phyloP scores from a whole-genome alignment of 1,139 yeast genomes.

The Pichia sp. region DNA sequence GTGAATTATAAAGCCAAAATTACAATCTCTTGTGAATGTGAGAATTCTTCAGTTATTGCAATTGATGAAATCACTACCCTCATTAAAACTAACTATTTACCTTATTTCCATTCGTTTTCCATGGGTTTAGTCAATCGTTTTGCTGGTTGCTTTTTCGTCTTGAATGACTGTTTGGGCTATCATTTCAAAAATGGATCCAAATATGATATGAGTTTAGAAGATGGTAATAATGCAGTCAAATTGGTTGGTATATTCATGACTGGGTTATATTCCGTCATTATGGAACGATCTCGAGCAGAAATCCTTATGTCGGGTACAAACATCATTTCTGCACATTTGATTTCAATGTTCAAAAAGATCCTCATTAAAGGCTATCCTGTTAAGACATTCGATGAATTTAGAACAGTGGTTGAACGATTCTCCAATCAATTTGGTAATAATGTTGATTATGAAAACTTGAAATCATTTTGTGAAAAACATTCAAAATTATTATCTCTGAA shows the following conservation, averaged over 20 bases:
- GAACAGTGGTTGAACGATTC: constrained; percentile 10
- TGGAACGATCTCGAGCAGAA: constrained; percentile 8
- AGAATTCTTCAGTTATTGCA: constrained; percentile 3
- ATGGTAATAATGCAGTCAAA: constrained; percentile 10
- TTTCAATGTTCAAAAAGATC: constrained; percentile 6
- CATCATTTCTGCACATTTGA: constrained; percentile 5
- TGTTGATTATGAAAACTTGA: constrained; percentile 6
- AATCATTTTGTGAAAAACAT: constrained; percentile 9
- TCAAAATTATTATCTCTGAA: not conserved
- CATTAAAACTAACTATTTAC: constrained; percentile 12
- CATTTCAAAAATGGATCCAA: constrained; percentile 16
- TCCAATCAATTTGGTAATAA: constrained; percentile 2
- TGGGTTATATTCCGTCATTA: constrained; percentile 15
- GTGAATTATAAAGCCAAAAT: constrained; percentile 4
- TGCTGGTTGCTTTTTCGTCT: constrained; percentile 7
- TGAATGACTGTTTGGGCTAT: constrained; percentile 10
- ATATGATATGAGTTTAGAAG: constrained; percentile 7
- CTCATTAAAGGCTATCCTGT: not conserved
- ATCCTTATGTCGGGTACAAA: not conserved
- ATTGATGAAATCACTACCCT: constrained; percentile 6
- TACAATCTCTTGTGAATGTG: constrained; percentile 8
- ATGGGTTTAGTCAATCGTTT: not conserved
- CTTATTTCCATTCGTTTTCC: constrained; percentile 2
- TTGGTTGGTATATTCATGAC: constrained; percentile 17
- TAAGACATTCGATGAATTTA: constrained; percentile 11